phyloP scores from a whole-genome alignment of 2,329 filamentous ascomycete species.

The Xylaria sp. region DNA sequence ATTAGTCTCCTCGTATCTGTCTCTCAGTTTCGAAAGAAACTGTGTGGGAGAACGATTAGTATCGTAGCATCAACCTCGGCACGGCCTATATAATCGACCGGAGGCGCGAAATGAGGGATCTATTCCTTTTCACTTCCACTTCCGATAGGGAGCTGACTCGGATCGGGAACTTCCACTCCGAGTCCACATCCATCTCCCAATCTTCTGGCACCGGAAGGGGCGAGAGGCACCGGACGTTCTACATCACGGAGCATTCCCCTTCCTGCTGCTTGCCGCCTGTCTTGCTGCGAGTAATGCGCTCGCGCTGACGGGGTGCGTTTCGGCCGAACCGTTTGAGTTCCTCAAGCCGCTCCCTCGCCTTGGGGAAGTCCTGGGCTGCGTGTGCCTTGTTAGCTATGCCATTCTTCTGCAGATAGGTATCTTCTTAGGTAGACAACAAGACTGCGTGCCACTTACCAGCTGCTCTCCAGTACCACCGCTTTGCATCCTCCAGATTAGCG shows the following conservation, averaged over 20 bases:
- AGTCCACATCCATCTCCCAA: conserved; percentile 14
- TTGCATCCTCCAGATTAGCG: conserved; percentile 87
- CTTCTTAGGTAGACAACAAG: not conserved
- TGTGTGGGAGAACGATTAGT: not conserved
- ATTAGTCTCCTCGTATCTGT: not conserved
- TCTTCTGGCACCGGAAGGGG: not conserved
- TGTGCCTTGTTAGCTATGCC: conserved; percentile 27
- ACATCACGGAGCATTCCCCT: conserved; percentile 85
- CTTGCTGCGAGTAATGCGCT: conserved; percentile 75
- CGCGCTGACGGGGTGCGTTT: conserved; percentile 65
- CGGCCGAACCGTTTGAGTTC: conserved; percentile 79
- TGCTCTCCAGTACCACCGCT: conserved; percentile 96
- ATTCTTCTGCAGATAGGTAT: not conserved
- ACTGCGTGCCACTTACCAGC: conserved; percentile 63
- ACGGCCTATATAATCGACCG: conserved; percentile 1
- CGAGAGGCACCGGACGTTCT: conserved; percentile 21
- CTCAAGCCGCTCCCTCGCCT: conserved; percentile 86
- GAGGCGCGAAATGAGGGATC: conserved; percentile 9
- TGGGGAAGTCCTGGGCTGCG: conserved; percentile 86
- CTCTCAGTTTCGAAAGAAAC: not conserved
- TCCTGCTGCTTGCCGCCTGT: conserved; percentile 73
- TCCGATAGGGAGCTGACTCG: not conserved
- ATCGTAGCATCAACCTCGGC: not conserved
- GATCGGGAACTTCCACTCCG: conserved; percentile 10
- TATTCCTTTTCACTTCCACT: not conserved